Evolutionary conservation across 2,329 filamentous ascomycete genomes (phyloP).

Genomic region (Huntiella bhutanensis): DNA sequence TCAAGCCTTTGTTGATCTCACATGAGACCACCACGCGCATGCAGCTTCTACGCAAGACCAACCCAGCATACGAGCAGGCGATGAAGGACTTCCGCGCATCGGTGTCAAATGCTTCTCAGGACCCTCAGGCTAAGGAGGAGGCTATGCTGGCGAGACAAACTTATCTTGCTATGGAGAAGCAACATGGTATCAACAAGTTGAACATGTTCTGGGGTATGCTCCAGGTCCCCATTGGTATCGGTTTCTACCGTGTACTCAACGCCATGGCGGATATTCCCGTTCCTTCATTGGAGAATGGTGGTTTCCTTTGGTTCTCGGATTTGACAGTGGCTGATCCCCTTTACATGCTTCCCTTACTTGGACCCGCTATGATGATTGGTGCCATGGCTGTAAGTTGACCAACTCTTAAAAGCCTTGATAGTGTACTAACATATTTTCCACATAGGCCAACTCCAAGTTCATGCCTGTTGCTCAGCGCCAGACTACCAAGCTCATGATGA

Average conservation of each 20-base stretch:
- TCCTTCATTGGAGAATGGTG: constrained; percentile 53
- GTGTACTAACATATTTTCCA: constrained; percentile 11
- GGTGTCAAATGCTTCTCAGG: constrained; percentile 22
- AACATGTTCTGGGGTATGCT: constrained; percentile 22
- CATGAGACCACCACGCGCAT: constrained; percentile 45
- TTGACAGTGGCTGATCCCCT: constrained; percentile 59
- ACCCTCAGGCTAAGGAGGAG: constrained; percentile 9
- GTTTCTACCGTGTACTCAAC: constrained; percentile 59
- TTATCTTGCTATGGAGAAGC: constrained; percentile 14
- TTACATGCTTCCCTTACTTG: constrained; percentile 50
- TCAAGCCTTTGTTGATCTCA: constrained; percentile 44
- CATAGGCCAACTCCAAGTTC: constrained; percentile 21
- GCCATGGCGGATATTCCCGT: constrained; percentile 64
- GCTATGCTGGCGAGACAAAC: constrained; percentile 16
- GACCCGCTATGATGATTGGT: constrained; percentile 35
- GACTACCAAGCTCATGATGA: constrained; percentile 25
- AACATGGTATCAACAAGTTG: constrained; percentile 19
- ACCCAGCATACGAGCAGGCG: constrained; percentile 29
- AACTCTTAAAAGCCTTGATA: neutral
- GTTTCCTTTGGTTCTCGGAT: constrained; percentile 61
- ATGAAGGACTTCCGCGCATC: constrained; percentile 22
- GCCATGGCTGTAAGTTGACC: constrained; percentile 30
- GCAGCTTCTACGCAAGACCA: constrained; percentile 32
- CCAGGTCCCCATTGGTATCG: constrained; percentile 52
- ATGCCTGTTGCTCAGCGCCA: constrained; percentile 18